Conservation (phyloP, 768 basidiomycete genomes). For the Xerocomellus dryophilus region DNA sequence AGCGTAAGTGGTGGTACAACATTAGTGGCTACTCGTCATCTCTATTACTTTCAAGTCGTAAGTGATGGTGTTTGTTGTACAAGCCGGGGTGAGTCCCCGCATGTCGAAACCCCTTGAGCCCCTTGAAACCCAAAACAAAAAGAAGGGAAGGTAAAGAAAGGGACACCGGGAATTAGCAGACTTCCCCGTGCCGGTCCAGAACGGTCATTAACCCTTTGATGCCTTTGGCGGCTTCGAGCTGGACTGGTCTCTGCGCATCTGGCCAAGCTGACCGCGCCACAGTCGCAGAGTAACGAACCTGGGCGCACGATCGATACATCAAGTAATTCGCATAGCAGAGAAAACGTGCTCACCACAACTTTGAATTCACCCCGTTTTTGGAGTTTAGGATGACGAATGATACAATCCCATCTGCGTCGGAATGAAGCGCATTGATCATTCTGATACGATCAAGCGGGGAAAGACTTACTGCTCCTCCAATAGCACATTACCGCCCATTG, state of each 20-base stretch:
- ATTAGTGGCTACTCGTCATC: constrained; percentile 20
- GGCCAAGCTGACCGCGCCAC: constrained; percentile 36
- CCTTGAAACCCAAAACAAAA: constrained; percentile 8
- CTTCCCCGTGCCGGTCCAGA: constrained; percentile 30
- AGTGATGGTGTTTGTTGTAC: constrained; percentile 16
- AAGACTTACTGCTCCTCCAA: constrained; percentile 35
- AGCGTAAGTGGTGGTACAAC: constrained; percentile 30
- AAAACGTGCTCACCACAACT: constrained; percentile 29
- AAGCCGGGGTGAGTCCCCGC: constrained; percentile 3
- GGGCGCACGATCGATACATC: constrained; percentile 11
- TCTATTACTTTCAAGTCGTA: constrained; percentile 11
- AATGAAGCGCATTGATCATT: constrained; percentile 15
- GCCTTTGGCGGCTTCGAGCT: constrained; percentile 35
- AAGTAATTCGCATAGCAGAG: constrained; percentile 6
- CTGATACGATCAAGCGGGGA: constrained; percentile 16
- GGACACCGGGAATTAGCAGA: constrained; percentile 17
- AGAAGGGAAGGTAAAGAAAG: neutral
- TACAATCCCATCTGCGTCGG: constrained; percentile 35
- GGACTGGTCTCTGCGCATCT: constrained; percentile 38
- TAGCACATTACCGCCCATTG: constrained; percentile 37
- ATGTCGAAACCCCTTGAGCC: constrained; percentile 16
- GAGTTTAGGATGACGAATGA: constrained; percentile 31
- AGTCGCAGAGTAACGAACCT: constrained; percentile 36
- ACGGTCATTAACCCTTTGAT: constrained; percentile 38
- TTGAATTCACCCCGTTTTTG: constrained; percentile 33